phyloP scores from a whole-genome alignment of 2,329 filamentous ascomycete genomes.

The Penicillium sp. region DNA sequence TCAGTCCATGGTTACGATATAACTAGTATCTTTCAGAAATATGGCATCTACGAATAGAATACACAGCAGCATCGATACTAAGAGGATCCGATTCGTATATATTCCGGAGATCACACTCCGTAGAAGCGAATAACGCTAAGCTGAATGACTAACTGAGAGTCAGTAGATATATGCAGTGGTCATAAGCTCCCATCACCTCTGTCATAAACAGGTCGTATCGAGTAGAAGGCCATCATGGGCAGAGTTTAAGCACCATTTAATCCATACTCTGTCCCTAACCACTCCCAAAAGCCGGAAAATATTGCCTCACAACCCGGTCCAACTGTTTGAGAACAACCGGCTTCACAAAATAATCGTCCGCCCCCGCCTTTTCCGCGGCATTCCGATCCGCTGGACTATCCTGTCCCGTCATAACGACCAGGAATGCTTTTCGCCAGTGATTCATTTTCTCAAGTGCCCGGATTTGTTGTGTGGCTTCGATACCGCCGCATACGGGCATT shows the following conservation, averaged over 20 bases:
- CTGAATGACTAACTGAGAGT: not conserved
- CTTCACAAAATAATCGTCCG: slow-evolving; percentile 19
- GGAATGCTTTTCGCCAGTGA: not conserved
- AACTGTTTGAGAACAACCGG: slow-evolving; percentile 17
- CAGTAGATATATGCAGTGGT: not conserved
- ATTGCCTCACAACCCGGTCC: slow-evolving; percentile 13
- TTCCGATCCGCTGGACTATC: slow-evolving; percentile 17
- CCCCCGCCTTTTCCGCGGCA: slow-evolving; percentile 15
- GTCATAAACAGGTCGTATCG: not conserved
- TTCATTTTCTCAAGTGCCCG: slow-evolving; percentile 12
- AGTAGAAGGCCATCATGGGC: too few species aligned
- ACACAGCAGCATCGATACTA: too few species aligned
- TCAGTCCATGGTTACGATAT: too few species aligned
- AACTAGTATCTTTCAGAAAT: too few species aligned
- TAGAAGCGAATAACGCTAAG: not conserved
- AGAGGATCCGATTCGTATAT: not conserved
- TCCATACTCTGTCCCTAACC: not conserved
- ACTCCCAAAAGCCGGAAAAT: slow-evolving; percentile 12
- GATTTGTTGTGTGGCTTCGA: slow-evolving; percentile 19
- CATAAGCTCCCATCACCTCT: not conserved
- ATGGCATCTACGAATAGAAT: too few species aligned
- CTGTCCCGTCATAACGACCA: slow-evolving; percentile 21
- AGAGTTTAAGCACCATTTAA: too few species aligned
- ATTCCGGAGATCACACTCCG: not conserved
- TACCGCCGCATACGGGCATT: slow-evolving; percentile 22